phyloP scores from a whole-genome alignment of 2,329 filamentous ascomycete genomes.

The Leptographium radiaticola region DNA sequence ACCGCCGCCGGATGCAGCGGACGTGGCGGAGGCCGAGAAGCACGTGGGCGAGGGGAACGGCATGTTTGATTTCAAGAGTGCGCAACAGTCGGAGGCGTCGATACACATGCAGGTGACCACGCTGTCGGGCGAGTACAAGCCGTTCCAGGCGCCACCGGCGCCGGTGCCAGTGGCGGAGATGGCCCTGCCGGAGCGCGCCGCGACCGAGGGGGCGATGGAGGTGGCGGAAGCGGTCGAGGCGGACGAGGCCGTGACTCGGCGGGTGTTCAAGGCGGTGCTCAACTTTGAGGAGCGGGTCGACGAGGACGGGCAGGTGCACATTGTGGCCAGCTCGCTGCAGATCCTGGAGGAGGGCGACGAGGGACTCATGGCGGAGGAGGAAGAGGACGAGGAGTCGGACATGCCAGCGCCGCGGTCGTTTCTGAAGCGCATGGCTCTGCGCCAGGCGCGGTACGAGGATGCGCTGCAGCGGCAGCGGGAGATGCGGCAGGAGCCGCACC shows the following conservation, averaged over 20 bases:
- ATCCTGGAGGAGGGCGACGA: constrained; percentile 32
- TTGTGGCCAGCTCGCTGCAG: constrained; percentile 46
- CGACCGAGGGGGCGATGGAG: constrained; percentile 11
- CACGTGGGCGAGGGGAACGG: constrained; percentile 24
- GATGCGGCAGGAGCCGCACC: constrained; percentile 18
- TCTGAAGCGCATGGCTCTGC: constrained; percentile 55
- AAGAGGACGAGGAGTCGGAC: neutral
- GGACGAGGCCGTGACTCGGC: constrained; percentile 27
- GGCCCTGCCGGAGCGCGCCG: constrained; percentile 4
- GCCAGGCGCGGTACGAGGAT: constrained; percentile 47
- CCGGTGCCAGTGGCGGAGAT: constrained; percentile 41
- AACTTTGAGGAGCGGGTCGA: constrained; percentile 55
- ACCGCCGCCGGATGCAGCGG: neutral
- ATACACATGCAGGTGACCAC: constrained; percentile 55
- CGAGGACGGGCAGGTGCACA: constrained; percentile 44
- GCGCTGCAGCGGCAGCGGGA: constrained; percentile 19
- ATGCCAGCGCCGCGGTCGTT: constrained; percentile 37
- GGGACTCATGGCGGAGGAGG: neutral
- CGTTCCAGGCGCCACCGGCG: constrained; percentile 74
- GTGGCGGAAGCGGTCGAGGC: constrained; percentile 25
- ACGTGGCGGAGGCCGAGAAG: constrained; percentile 23
- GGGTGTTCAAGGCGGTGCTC: constrained; percentile 50
- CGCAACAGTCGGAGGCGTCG: constrained; percentile 43
- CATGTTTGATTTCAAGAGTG: constrained; percentile 39
- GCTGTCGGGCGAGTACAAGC: constrained; percentile 57